Evolutionary conservation across 306 rosid species (phyloP).

Genomic region (Herpetospermum pedunculosum): DNA sequence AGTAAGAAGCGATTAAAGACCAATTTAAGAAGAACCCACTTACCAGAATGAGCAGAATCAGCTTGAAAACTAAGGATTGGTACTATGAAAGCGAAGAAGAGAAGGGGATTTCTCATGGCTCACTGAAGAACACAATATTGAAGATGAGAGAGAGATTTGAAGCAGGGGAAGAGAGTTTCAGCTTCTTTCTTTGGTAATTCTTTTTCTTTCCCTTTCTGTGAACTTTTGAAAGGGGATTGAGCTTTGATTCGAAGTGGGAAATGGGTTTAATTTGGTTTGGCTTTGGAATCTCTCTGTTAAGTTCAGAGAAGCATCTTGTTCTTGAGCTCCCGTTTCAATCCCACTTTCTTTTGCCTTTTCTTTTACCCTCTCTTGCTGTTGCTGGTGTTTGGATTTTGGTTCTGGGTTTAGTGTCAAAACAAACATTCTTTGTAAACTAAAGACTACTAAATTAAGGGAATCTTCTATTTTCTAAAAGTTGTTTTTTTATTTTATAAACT

Average conservation of each 20-base stretch:
- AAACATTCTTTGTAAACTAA: neutral
- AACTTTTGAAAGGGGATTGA: neutral
- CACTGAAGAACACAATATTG: neutral
- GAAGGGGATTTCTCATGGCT: constrained; percentile 42
- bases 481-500: neutral
- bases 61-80: constrained; percentile 35
- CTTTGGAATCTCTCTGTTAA: neutral
- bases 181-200: neutral
- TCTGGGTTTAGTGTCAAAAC: neutral
- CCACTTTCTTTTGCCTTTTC: neutral
- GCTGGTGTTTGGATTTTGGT: neutral
- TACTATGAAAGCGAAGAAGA: constrained; percentile 20
- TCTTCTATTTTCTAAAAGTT: neutral
- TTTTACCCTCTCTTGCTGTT: neutral
- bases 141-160: neutral
- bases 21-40: neutral
- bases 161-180: neutral
- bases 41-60: constrained; percentile 85
- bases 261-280: neutral
- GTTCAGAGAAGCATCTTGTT: neutral
- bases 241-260: neutral
- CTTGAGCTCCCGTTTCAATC: neutral
- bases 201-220: neutral
- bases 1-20: constrained; percentile 3
- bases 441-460: neutral